Evolutionary conservation across 2,329 filamentous ascomycete genomes (phyloP).

Genomic region (Fusarium tricinctum): DNA sequence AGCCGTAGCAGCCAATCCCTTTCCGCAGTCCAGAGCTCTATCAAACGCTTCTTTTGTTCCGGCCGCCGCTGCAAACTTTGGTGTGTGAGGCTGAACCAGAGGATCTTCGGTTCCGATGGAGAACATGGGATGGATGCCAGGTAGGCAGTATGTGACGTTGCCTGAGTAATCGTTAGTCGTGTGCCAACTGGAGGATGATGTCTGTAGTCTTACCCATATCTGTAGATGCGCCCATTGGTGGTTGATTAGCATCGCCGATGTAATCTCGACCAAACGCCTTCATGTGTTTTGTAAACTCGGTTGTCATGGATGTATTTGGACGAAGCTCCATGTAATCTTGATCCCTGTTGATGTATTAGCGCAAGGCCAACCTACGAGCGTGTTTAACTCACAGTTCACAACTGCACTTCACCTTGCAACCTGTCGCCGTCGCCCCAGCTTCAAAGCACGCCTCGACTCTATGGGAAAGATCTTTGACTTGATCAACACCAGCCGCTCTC

Average conservation of each 20-base stretch:
- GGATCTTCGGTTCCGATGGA: slow-evolving; percentile 39
- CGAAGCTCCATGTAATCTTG: slow-evolving; percentile 45
- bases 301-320: slow-evolving; percentile 28
- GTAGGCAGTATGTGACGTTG: slow-evolving; percentile 42
- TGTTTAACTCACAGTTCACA: slow-evolving; percentile 29
- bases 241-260: slow-evolving; percentile 18
- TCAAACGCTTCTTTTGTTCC: slow-evolving; percentile 30
- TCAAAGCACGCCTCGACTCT: slow-evolving; percentile 59
- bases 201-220: slow-evolving; percentile 37
- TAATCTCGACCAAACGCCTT: slow-evolving; percentile 35
- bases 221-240: slow-evolving; percentile 44
- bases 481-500: slow-evolving; percentile 48
- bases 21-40: slow-evolving; percentile 40
- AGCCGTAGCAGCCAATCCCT: slow-evolving; percentile 43
- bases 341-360: slow-evolving; percentile 22
- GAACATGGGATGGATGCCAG: slow-evolving; percentile 47
- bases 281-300: slow-evolving; percentile 43
- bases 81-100: slow-evolving; percentile 37
- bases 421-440: slow-evolving; percentile 59
- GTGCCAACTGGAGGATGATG: fast-evolving
- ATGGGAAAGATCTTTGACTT: slow-evolving; percentile 53
- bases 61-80: slow-evolving; percentile 37
- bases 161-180: slow-evolving; percentile 16
- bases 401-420: slow-evolving; percentile 61
- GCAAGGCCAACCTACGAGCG: fast-evolving